Evolutionary conservation across 148 eudicot genomes (phyloP), one percentile per base, ranked within the genome.

Genomic region (Rhododendron williamsianum): DNA sequence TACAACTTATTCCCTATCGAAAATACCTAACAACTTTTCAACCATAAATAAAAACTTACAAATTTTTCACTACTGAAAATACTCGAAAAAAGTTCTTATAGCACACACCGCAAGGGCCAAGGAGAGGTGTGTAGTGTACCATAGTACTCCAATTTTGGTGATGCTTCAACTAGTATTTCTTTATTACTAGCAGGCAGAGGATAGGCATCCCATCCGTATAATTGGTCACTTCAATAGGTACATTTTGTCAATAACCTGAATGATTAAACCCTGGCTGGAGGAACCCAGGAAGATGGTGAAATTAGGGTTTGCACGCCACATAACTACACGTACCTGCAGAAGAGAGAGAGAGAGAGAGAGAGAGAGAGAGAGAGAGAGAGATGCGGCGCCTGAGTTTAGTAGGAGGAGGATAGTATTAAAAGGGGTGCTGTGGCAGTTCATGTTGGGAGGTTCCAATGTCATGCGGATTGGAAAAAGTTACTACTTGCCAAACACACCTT

Each of bases 281-380:
- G 8, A 58, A 4, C 65, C 76, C 6, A 13, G 76, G 76, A 27
- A 30, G 76, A 71, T 11, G 30, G 38, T 12, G 0, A 71, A 13
- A 58, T 71, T 71, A 71, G 76, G 76, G 76, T 30, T 71, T 71
- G 76, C 76, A 71, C 76, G 76, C 76, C 5, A 65, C 33, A 13
- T 5, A 6, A 18, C 60, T 54, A 16, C 60, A 4, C 1, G 60
- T 16, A 54, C 21, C 2, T 33, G 45, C 78, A 30, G 23, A 0
- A 8, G 79, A 76, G 79, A 76, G 79, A 76, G 79, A 76, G 49
- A 72, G 76, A 74, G 46, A 72, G 77, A 16, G 9, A 36, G 78
- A 74, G 78, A 74, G 78, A 74, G 78, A 74, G 78, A 74, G 45
- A 73, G 77, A 73, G 77, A 6, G 65, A 58, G 8, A 43, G 80